These are phyloP conservation scores for Furculomyces boomerangus DNA, from an alignment of 371 early-diverging fungal genomes.

Conservation along the genomic window DNA sequence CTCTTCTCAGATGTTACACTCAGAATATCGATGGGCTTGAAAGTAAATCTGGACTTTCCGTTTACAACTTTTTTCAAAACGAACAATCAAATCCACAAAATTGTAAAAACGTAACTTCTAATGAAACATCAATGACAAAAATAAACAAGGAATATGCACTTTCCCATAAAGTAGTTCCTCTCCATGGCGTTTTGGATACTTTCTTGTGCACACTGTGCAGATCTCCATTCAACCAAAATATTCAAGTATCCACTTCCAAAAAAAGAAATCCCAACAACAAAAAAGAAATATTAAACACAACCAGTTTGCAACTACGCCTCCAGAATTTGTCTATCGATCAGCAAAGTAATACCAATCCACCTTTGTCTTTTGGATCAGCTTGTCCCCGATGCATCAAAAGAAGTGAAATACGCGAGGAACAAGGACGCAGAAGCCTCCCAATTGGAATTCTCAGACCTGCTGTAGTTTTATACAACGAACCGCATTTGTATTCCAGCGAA, in stretches of 20 bases:
- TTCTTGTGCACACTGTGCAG: not conserved
- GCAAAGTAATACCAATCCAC: not conserved
- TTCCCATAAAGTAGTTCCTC: not conserved
- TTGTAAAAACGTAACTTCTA: not conserved
- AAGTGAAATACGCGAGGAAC: constrained; percentile 32
- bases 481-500: constrained; percentile 71
- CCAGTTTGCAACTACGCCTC: not conserved
- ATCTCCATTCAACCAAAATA: not conserved
- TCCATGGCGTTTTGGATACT: not conserved
- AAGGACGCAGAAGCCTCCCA: constrained; percentile 53
- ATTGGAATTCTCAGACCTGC: constrained; percentile 83
- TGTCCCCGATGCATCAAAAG: constrained; percentile 60
- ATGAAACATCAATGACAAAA: not conserved
- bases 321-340: not conserved
- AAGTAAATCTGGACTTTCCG: constrained; percentile 25
- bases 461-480: constrained; percentile 95
- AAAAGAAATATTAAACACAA: not conserved
- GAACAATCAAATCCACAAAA: constrained; percentile 1
- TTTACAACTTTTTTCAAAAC: constrained; percentile 9
- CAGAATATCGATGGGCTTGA: constrained; percentile 98
- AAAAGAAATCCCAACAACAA: not conserved
- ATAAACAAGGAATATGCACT: not conserved
- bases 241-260: not conserved
- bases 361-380: constrained; percentile 32
- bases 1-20: constrained; percentile 78